Evolutionary conservation across 768 basidiomycete genomes (phyloP).

Genomic region (Paxillus rubicundulus): DNA sequence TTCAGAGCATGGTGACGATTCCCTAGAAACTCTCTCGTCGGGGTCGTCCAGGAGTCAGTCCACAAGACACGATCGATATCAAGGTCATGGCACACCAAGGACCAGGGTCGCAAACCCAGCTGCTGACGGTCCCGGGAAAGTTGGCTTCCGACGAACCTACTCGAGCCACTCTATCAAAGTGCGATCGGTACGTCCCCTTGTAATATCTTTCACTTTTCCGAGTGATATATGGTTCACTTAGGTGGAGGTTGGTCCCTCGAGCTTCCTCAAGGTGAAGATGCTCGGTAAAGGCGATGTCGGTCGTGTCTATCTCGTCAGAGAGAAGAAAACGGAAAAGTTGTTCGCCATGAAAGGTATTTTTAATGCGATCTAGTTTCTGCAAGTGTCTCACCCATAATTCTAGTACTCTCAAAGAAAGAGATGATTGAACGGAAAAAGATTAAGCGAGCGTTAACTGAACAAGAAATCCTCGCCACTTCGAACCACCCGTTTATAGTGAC

Average conservation of each 20-base stretch:
- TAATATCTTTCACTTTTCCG: not conserved
- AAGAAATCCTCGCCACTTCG: conserved; percentile 96
- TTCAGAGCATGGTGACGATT: conserved; percentile 63
- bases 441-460: conserved; percentile 96
- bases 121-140: conserved; percentile 52
- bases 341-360: conserved; percentile 98
- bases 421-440: conserved; percentile 99
- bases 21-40: conserved; percentile 76
- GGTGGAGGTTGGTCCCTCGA: conserved; percentile 93
- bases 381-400: conserved; percentile 27
- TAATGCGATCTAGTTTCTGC: conserved; percentile 1
- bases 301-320: conserved; percentile 94
- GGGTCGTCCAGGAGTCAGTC: conserved; percentile 62
- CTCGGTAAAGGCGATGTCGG: conserved; percentile 99
- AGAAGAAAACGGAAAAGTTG: conserved; percentile 95
- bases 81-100: conserved; percentile 30
- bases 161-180: conserved; percentile 98
- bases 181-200: conserved; percentile 57
- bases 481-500: conserved; percentile 99
- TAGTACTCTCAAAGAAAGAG: conserved; percentile 97
- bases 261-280: conserved; percentile 96
- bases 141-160: conserved; percentile 90
- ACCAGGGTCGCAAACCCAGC: conserved; percentile 46
- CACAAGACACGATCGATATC: conserved; percentile 39
- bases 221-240: conserved; percentile 29